Percentiles rank a stretch among this genome's conserved stretches.
phyloP scores from a whole-genome alignment of 2,329 filamentous ascomycete genomes.

The Acarospora socialis region DNA sequence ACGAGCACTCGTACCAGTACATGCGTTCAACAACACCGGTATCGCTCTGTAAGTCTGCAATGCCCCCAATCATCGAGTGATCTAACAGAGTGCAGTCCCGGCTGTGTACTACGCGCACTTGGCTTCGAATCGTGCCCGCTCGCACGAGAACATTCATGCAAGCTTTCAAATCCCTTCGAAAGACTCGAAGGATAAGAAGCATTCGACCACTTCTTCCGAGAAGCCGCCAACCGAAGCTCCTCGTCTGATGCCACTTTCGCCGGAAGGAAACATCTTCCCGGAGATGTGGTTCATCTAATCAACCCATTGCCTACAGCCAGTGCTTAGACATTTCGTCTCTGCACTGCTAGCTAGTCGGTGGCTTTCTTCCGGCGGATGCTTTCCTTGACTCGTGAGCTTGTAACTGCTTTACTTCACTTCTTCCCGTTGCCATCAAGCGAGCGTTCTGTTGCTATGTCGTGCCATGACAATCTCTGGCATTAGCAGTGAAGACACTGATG shows the following conservation, averaged over 20 bases:
- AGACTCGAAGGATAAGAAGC: slow-evolving; percentile 10
- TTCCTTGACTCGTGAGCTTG: too few relatives aligned
- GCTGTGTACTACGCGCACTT: slow-evolving; percentile 95
- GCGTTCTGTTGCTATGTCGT: too few relatives aligned
- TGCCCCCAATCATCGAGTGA: too few relatives aligned
- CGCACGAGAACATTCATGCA: slow-evolving; percentile 48
- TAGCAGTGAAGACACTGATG: too few relatives aligned
- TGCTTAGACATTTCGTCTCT: too few relatives aligned
- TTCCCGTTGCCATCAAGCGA: too few relatives aligned
- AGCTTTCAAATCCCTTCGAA: slow-evolving; percentile 27
- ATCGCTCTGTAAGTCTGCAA: slow-evolving; percentile 44
- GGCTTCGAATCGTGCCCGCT: slow-evolving; percentile 62
- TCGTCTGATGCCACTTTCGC: slow-evolving; percentile 21
- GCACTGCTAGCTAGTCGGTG: background rate
- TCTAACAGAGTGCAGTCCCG: too few relatives aligned
- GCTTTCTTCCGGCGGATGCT: background rate
- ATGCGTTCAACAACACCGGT: slow-evolving; percentile 84
- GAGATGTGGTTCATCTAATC: slow-evolving; percentile 14
- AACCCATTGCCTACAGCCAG: background rate
- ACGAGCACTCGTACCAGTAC: slow-evolving; percentile 91
- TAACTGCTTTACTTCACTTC: too few relatives aligned
- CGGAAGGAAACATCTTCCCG: slow-evolving; percentile 1
- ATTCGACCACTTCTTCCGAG: slow-evolving; percentile 17
- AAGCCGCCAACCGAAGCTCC: slow-evolving; percentile 19
- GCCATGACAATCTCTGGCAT: too few relatives aligned